Base-by-base conservation (phyloP, 305 asterid genomes). In the Fraxinus albicans region DNA sequence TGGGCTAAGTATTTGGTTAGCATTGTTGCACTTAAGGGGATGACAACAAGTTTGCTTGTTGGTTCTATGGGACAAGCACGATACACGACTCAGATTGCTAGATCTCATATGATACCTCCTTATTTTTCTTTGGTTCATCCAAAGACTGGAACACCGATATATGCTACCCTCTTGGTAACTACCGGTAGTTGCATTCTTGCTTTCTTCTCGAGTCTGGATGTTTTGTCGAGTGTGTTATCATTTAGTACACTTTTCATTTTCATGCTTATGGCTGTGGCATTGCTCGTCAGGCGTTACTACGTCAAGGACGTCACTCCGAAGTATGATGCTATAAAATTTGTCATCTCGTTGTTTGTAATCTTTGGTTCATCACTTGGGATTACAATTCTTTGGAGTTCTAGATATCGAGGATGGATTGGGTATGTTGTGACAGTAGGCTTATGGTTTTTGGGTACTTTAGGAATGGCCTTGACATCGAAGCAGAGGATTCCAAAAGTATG, bases 251-350 rank as follows among this genome's bases (percentile, higher is more conserved):
- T 96, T 78, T 91, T 94, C 82, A 93, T 96, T 74, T 96, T 96
- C 94, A 96, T 93, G 99, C 97, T 96, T 38, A 95, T 96, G 98
- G 98, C 99, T 0, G 94, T 96, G 81, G 98, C 99, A 0, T 86
- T 96, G 89, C 97, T 96, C 15, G 84, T 91, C 86, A 90, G 99
- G 55, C 90, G 98, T 65, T 96, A 94, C 87, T 91, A 91, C 34
- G 93, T 91, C 27, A 90, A 86, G 84, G 95, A 90, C 47, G 93
- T 89, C 10, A 94, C 99, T 4, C 91, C 93, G 0, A 88, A 75
- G 75, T 13, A 76, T 0, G 95, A 91, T 13, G 82, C 76, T 25
- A 70, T 87, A 77, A 92, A 91, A 77, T 93, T 96, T 74, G 60
- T 86, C 38, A 76, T 44, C 10, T 89, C 88, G 4, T 79, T 94